Evolutionary conservation across 75 land plant genomes (phyloP), one percentile per base, ranked within the genome.

Genomic region (Ceratopteris richardii): DNA sequence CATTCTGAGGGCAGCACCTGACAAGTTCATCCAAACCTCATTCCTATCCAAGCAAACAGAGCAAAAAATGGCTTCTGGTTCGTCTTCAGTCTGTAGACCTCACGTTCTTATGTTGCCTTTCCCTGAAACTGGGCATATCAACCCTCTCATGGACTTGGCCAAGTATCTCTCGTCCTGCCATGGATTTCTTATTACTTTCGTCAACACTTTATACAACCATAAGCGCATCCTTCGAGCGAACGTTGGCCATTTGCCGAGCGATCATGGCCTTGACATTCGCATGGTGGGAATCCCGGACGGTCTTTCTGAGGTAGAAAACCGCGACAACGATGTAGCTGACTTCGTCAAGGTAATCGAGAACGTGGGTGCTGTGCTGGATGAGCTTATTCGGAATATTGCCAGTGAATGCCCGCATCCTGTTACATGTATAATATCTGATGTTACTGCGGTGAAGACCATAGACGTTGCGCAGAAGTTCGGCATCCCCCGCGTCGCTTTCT

Each of bases 121-220:
- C 29, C 77, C 77, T 0, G 68, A 29, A 26, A 68, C 73, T 29
- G 75, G 77, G 19, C 76, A 71, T 31, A 54, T 71, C 12, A 75
- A 65, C 31, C 75, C 77, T 13, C 16, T 37, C 60, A 37, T 75
- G 75, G 63, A 59, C 23, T 40, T 75, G 22, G 77, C 75, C 20
- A 57, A 37, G 31, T 30, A 64, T 20, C 62, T 75, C 11, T 40
- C 36, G 17, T 56, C 54, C 29, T 27, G 39, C 13, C 48, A 67
- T 22, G 67, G 61, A 16, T 74, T 69, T 47, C 13, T 57, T 39
- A 51, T 74, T 29, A 69, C 77, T 23, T 63, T 74, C 25, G 67
- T 74, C 29, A 69, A 69, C 62, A 55, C 72, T 22, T 27, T 24
- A 0, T 19, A 41, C 67, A 51, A 52, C 61, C 73, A 69, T 31